phyloP scores from a whole-genome alignment of 1,284 basidiomycete species.

The Leccinum ponderosum region DNA sequence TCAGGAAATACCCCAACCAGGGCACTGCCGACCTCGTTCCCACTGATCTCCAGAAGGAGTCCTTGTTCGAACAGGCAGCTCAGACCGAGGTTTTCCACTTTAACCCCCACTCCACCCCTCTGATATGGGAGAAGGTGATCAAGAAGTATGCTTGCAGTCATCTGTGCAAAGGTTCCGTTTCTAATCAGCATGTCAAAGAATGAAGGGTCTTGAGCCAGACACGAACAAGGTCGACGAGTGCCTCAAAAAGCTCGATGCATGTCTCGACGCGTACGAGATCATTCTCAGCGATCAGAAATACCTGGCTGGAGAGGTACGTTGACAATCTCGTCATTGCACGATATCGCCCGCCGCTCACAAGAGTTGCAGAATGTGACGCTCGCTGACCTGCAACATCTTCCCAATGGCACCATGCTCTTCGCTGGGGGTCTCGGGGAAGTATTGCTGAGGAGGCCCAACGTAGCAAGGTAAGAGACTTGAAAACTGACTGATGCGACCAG shows the following conservation, averaged over 20 bases:
- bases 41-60: constrained; percentile 29
- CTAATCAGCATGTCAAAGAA: constrained; percentile 6
- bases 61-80: constrained; percentile 36
- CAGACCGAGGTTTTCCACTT: constrained; percentile 33
- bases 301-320: constrained; percentile 47
- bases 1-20: constrained; percentile 42
- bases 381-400: constrained; percentile 56
- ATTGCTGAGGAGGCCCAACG: constrained; percentile 20
- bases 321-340: neutral
- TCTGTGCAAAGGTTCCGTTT: neutral
- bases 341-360: constrained; percentile 10
- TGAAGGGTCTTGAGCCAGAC: constrained; percentile 23
- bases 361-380: constrained; percentile 41
- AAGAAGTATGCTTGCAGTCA: constrained; percentile 34
- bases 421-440: neutral
- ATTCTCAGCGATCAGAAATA: constrained; percentile 51
- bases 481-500: neutral
- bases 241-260: constrained; percentile 30
- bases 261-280: constrained; percentile 45
- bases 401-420: constrained; percentile 37
- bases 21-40: constrained; percentile 37
- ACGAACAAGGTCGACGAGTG: constrained; percentile 24
- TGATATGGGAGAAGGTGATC: constrained; percentile 36
- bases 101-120: constrained; percentile 18
- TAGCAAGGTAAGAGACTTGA: constrained; percentile 22